These are phyloP conservation scores for Dryadomyces sulphureus DNA, from an alignment of 2,329 filamentous ascomycete species.

Conservation along the genomic window DNA sequence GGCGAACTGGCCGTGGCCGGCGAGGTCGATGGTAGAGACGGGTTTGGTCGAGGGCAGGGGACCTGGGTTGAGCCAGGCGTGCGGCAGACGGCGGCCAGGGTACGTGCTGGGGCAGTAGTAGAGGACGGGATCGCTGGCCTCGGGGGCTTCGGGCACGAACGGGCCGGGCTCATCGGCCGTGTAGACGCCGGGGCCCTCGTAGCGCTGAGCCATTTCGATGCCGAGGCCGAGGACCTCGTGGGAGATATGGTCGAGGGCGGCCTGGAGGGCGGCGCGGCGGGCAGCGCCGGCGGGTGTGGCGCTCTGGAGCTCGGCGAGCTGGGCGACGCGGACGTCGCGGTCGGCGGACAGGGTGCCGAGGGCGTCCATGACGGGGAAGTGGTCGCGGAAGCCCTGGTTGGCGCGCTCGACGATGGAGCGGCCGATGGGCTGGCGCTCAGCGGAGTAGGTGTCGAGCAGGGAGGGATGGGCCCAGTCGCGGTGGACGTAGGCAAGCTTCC, in stretches of 20 bases:
- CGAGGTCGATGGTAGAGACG: constrained; percentile 44
- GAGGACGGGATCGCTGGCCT: constrained; percentile 22
- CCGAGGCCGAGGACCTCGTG: constrained; percentile 41
- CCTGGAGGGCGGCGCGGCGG: constrained; percentile 23
- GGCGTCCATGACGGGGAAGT: constrained; percentile 28
- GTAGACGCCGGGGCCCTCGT: constrained; percentile 32
- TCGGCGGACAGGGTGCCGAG: constrained; percentile 27
- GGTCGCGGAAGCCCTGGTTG: constrained; percentile 41
- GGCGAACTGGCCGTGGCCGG: constrained; percentile 36
- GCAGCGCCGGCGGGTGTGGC: constrained; percentile 21
- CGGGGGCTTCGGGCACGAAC: constrained; percentile 8
- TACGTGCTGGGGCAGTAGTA: constrained; percentile 34
- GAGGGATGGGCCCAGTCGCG: constrained; percentile 18
- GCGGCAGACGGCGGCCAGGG: constrained; percentile 44
- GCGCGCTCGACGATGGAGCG: constrained; percentile 33
- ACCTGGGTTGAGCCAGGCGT: constrained; percentile 43
- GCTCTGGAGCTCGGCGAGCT: constrained; percentile 26
- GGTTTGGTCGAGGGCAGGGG: constrained; percentile 21
- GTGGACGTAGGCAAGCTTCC: constrained; percentile 35
- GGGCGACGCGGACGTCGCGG: constrained; percentile 21
- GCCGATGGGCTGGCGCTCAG: constrained; percentile 35
- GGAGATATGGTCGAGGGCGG: constrained; percentile 25
- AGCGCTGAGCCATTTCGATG: constrained; percentile 44
- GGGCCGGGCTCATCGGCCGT: constrained; percentile 23
- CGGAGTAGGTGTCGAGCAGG: constrained; percentile 27